A percentile compares a stretch with the other conserved stretches of the same genome.
phyloP scores from a whole-genome alignment of 768 basidiomycete species.

The Hemileccinum rubropunctum region DNA sequence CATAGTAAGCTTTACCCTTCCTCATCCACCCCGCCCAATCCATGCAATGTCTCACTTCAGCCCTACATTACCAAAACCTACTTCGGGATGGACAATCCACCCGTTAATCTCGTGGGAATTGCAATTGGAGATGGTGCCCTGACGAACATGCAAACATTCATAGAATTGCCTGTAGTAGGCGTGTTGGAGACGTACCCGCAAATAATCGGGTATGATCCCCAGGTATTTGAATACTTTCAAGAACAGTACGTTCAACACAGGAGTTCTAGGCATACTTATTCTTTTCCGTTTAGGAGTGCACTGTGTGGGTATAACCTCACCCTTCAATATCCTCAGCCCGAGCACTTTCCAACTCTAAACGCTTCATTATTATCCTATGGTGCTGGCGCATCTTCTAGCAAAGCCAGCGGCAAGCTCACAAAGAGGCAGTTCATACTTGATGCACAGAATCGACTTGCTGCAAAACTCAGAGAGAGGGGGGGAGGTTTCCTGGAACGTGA shows the following conservation, averaged over 20 bases:
- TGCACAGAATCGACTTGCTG: slow-evolving; percentile 3
- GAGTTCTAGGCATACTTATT: background rate
- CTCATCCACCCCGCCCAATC: background rate
- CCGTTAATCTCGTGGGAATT: slow-evolving; percentile 65
- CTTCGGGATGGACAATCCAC: slow-evolving; percentile 57
- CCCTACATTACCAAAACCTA: slow-evolving; percentile 75
- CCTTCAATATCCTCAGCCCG: slow-evolving; percentile 64
- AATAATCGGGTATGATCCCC: slow-evolving; percentile 67
- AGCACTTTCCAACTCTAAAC: slow-evolving; percentile 40
- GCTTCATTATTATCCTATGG: background rate
- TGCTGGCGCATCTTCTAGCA: background rate
- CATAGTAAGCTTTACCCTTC: slow-evolving; percentile 42
- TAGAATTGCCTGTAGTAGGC: slow-evolving; percentile 53
- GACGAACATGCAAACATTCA: slow-evolving; percentile 45
- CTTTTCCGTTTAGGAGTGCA: slow-evolving; percentile 38
- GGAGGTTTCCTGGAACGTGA: slow-evolving; percentile 14
- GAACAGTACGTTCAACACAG: slow-evolving; percentile 48
- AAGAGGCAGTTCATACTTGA: slow-evolving; percentile 12
- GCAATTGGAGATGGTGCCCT: slow-evolving; percentile 68
- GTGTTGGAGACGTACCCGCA: slow-evolving; percentile 73
- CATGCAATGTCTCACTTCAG: slow-evolving; percentile 37
- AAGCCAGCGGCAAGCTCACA: background rate
- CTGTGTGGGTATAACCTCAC: slow-evolving; percentile 68
- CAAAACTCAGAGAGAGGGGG: slow-evolving; percentile 12
- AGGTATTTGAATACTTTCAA: slow-evolving; percentile 59